Percentiles rank a stretch among this genome's conserved stretches.
phyloP scores from a whole-genome alignment of 306 rosid species.

The Malus sylvestris region DNA sequence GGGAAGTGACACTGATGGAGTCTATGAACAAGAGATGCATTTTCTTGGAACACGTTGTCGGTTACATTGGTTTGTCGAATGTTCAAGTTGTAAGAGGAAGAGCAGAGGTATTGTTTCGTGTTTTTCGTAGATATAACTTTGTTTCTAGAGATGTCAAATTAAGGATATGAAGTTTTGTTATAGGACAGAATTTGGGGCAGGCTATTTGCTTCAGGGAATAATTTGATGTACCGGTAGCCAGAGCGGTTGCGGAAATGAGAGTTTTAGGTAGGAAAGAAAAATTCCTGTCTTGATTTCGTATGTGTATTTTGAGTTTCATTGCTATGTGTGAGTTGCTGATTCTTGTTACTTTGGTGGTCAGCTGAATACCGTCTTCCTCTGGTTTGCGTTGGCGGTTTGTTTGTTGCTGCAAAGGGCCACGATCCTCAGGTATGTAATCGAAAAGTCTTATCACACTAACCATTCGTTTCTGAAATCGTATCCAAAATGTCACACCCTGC shows the following conservation, averaged over 20 bases:
- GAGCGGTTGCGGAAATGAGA: too few species aligned
- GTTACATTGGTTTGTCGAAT: slow-evolving; percentile 54
- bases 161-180: not conserved
- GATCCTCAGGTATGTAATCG: slow-evolving; percentile 30
- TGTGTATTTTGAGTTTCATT: too few species aligned
- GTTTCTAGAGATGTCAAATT: not conserved
- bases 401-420: slow-evolving; percentile 85
- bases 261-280: too few species aligned
- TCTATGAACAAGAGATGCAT: slow-evolving; percentile 81
- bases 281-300: too few species aligned
- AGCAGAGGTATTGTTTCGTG: slow-evolving; percentile 58
- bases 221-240: too few species aligned
- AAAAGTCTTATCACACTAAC: not conserved
- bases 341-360: slow-evolving; percentile 33
- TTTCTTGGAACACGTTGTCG: slow-evolving; percentile 73
- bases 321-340: too few species aligned
- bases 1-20: slow-evolving; percentile 79
- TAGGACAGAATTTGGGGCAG: too few species aligned
- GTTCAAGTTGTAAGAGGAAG: slow-evolving; percentile 81
- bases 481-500: not conserved
- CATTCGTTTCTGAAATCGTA: not conserved
- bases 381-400: slow-evolving; percentile 84
- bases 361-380: slow-evolving; percentile 91
- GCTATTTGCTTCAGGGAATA: too few species aligned
- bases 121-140: not conserved